A percentile compares a stretch with the other conserved stretches of the same genome.
These are phyloP conservation scores for Drechslerella dactyloides DNA, from an alignment of 2,329 filamentous ascomycete genomes.

Conservation along the genomic window DNA sequence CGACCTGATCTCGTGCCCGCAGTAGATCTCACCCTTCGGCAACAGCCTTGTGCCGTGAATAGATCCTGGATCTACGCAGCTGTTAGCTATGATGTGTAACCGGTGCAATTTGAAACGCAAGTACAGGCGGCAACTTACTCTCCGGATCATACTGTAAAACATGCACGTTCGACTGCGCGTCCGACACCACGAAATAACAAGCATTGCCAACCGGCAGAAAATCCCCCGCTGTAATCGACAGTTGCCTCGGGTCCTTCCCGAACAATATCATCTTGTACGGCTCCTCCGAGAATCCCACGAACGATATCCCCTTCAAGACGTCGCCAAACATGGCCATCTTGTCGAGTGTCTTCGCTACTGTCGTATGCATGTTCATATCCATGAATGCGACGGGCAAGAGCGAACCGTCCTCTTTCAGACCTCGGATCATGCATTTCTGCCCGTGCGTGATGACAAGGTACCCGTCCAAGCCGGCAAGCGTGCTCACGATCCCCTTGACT, in stretches of 20 bases:
- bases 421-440: slow-evolving; percentile 95
- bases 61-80: slow-evolving; percentile 79
- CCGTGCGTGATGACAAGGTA: slow-evolving; percentile 90
- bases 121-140: slow-evolving; percentile 65
- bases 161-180: slow-evolving; percentile 84
- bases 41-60: slow-evolving; percentile 86
- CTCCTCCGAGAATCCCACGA: slow-evolving; percentile 94
- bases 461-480: slow-evolving; percentile 83
- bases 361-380: slow-evolving; percentile 95
- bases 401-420: slow-evolving; percentile 91
- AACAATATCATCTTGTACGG: slow-evolving; percentile 95
- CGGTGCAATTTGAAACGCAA: neutral
- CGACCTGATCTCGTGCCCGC: slow-evolving; percentile 77
- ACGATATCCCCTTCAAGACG: slow-evolving; percentile 92
- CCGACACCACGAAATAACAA: slow-evolving; percentile 80
- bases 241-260: slow-evolving; percentile 78
- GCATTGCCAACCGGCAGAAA: slow-evolving; percentile 86
- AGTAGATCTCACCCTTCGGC: slow-evolving; percentile 84
- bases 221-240: slow-evolving; percentile 82
- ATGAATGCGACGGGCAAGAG: slow-evolving; percentile 94
- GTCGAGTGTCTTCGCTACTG: slow-evolving; percentile 79
- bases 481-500: slow-evolving; percentile 88
- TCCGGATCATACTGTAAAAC: slow-evolving; percentile 94
- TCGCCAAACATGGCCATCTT: slow-evolving; percentile 89
- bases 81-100: slow-evolving; percentile 54